phyloP scores from a whole-genome alignment of 1,284 basidiomycete species.

The Fereydounia khargensis region DNA sequence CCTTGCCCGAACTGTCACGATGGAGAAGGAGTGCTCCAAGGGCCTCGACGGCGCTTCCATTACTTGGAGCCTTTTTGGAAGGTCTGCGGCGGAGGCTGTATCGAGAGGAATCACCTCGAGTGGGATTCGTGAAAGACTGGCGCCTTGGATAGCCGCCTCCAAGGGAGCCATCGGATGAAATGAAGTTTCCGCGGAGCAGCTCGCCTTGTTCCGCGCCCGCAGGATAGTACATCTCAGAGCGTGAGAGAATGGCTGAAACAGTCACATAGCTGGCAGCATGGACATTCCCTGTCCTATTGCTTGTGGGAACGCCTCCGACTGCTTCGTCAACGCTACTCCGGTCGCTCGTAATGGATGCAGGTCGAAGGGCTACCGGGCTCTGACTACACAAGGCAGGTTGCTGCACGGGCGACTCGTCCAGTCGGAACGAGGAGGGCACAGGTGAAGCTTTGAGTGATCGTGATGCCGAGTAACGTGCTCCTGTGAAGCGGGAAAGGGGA shows the following conservation, averaged over 20 bases:
- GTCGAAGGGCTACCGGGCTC: not conserved
- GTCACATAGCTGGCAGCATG: conserved; percentile 23
- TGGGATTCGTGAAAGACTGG: no score
- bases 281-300: no score
- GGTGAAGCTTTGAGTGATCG: not conserved
- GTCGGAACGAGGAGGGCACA: conserved; percentile 11
- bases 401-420: conserved; percentile 10
- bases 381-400: not conserved
- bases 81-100: not conserved
- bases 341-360: no score
- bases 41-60: conserved; percentile 52
- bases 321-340: no score
- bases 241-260: conserved; percentile 45
- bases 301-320: no score
- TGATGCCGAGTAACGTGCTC: not conserved
- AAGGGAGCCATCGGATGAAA: no score
- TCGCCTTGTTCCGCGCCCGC: conserved; percentile 14
- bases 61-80: conserved; percentile 24
- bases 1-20: conserved; percentile 38
- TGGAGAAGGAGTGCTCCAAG: conserved; percentile 46
- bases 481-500: no score
- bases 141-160: no score
- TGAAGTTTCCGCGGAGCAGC: conserved; percentile 5
- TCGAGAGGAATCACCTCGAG: no score
- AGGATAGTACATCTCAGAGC: conserved; percentile 35